Evolutionary conservation across 2,329 filamentous ascomycete species (phyloP), one percentile per base, ranked within the genome.

Genomic region (Parascedosporium putredinis): DNA sequence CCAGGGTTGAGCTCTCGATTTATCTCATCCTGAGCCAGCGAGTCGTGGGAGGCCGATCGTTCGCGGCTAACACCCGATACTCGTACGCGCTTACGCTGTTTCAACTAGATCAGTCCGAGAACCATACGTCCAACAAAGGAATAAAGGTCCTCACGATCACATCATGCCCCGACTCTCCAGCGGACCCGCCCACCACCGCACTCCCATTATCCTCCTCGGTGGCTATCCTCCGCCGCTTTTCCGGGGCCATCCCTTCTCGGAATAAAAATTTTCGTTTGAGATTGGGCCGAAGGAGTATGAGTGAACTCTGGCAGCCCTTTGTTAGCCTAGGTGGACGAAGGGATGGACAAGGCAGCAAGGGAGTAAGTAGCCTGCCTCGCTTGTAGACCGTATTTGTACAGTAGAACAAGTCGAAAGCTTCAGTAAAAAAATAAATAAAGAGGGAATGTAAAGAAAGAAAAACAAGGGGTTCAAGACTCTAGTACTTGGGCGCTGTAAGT

Each of bases 211-310:
- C 61, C 47, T 62, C 58, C 14, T 67, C 64, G 34, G 62, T 59
- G 5, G 56, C 61, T 46, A 57, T 64, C 40, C 69, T 66, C 20
- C 66, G 63, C 54, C 74, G 70, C 60, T 78, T 78, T 22, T 57
- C 49, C 4, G 59, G 57, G 44, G 60, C 54, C 63, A 67, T 66
- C 44, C 34, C 44, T 36, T 16, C 31, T n/a, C n/a, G n/a, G n/a
- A n/a, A n/a, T n/a, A n/a, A 25, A n/a, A 45, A 2, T 25, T 14
- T 29, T 45, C n/a, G n/a, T n/a, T n/a, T n/a, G n/a, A n/a, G n/a
- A n/a, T n/a, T n/a, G n/a, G n/a, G n/a, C n/a, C n/a, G n/a, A n/a
- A n/a, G n/a, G n/a, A n/a, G n/a, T n/a, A n/a, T n/a, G n/a, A n/a
- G n/a, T n/a, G n/a, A n/a, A n/a, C n/a, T n/a, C n/a, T n/a, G n/a